Conservation (phyloP, 345 rosid genomes). For the Leavenworthia alabamica region DNA sequence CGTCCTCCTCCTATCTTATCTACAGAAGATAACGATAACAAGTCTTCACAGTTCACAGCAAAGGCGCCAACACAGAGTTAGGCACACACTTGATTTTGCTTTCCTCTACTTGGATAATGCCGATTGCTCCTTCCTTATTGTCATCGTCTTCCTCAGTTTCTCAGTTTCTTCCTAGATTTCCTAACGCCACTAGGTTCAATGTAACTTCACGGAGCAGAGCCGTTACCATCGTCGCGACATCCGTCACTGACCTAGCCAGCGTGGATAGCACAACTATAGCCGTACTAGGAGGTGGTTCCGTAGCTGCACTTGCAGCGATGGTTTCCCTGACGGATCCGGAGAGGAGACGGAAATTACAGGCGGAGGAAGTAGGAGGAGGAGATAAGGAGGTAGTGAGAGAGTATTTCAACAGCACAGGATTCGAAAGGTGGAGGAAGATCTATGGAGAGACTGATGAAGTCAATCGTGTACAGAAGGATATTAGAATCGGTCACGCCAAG, state of each 20-base stretch:
- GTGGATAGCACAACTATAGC: slow-evolving; percentile 62
- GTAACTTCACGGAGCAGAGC: slow-evolving; percentile 20
- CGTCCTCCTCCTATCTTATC: slow-evolving; percentile 34
- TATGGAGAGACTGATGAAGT: slow-evolving; percentile 87
- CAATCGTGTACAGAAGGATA: slow-evolving; percentile 73
- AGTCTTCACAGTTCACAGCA: slow-evolving; percentile 10
- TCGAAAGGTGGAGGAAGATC: slow-evolving; percentile 93
- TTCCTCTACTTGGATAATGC: slow-evolving; percentile 40
- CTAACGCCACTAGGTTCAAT: slow-evolving; percentile 21
- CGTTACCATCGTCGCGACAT: slow-evolving; percentile 37
- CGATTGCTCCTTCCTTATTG: slow-evolving; percentile 46
- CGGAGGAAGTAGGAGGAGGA: slow-evolving; percentile 88
- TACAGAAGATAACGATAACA: slow-evolving; percentile 18
- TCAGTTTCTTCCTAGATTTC: slow-evolving; percentile 28
- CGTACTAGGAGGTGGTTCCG: slow-evolving; percentile 69
- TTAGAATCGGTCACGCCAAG: slow-evolving; percentile 73
- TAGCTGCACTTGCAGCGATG: slow-evolving; percentile 81
- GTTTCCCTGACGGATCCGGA: slow-evolving; percentile 74
- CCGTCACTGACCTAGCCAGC: slow-evolving; percentile 37
- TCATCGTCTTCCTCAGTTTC: slow-evolving; percentile 41
- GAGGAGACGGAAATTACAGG: slow-evolving; percentile 69
- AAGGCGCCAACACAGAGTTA: slow-evolving; percentile 25
- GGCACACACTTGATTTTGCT: slow-evolving; percentile 13
- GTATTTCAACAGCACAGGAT: slow-evolving; percentile 81
- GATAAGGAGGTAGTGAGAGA: slow-evolving; percentile 91